Percentiles rank a stretch among this genome's conserved stretches.
These are phyloP conservation scores for Petrea volubilis DNA, from an alignment of 257 asterid genomes.

Conservation along the genomic window DNA sequence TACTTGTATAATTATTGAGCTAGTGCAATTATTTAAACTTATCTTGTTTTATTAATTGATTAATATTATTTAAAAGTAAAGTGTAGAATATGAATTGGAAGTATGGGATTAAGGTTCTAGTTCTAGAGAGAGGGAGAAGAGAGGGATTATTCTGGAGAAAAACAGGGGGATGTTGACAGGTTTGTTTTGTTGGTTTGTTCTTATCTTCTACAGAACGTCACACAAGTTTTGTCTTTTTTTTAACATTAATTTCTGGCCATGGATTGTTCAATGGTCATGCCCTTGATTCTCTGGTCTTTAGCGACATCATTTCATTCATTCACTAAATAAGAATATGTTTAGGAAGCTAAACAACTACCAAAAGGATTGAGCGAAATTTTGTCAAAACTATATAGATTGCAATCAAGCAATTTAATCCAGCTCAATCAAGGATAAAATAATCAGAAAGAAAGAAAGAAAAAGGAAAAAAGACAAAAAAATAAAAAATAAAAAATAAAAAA, in stretches of 20 bases:
- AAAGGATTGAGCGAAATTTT: not conserved
- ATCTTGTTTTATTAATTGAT: not conserved
- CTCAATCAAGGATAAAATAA: not conserved
- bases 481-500: no score
- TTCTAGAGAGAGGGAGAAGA: not conserved
- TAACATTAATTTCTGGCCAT: not conserved
- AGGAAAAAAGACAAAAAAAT: not conserved
- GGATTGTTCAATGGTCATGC: not conserved
- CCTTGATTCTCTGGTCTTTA: slow-evolving; percentile 38
- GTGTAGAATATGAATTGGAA: not conserved
- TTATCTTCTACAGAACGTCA: slow-evolving; percentile 49
- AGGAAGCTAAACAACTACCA: slow-evolving; percentile 30
- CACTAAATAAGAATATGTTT: slow-evolving; percentile 11
- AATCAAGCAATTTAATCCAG: not conserved
- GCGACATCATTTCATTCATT: slow-evolving; percentile 28
- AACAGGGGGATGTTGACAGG: slow-evolving; percentile 36
- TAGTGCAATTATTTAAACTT: not conserved
- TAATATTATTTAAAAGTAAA: not conserved
- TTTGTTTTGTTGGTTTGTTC: slow-evolving; percentile 28
- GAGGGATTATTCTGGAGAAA: slow-evolving; percentile 41
- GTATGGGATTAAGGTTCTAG: not conserved
- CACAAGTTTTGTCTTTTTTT: not conserved
- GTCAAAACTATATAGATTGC: not conserved
- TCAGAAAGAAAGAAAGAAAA: not conserved
- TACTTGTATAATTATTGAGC: not conserved